These are phyloP conservation scores for Rhizopogon parksii DNA, from an alignment of 1,284 basidiomycete genomes.

Conservation along the genomic window DNA sequence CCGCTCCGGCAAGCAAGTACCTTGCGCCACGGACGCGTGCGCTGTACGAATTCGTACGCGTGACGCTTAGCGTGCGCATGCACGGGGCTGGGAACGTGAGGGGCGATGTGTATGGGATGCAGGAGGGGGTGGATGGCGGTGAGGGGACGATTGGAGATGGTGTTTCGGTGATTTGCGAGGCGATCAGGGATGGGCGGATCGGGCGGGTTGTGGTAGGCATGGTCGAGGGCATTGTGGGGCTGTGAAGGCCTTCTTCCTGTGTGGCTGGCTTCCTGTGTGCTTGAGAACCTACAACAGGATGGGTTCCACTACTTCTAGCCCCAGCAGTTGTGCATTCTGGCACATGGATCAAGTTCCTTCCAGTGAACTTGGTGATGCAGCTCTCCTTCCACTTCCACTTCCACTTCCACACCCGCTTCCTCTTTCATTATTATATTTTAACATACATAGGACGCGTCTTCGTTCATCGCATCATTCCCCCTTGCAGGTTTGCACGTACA, in stretches of 20 bases:
- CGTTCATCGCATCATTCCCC: no score
- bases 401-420: no score
- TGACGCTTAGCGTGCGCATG: constrained; percentile 63
- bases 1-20: constrained; percentile 51
- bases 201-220: constrained; percentile 49
- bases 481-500: no score
- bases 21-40: constrained; percentile 54
- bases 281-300: constrained; percentile 11
- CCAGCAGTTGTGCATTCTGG: no score
- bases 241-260: constrained; percentile 11
- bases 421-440: no score
- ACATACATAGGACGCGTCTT: no score
- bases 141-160: constrained; percentile 55
- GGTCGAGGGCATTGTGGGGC: constrained; percentile 30
- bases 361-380: no score
- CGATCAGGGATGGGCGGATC: constrained; percentile 68
- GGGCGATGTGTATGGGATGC: constrained; percentile 26
- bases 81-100: constrained; percentile 63
- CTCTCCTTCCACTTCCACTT: no score
- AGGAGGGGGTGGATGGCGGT: constrained; percentile 28
- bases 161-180: constrained; percentile 64
- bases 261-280: constrained; percentile 5
- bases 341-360: no score
- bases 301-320: not conserved
- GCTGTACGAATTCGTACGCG: constrained; percentile 67